phyloP scores from a whole-genome alignment of 805 yeast genomes.

The Barnettozyma pratensis region DNA sequence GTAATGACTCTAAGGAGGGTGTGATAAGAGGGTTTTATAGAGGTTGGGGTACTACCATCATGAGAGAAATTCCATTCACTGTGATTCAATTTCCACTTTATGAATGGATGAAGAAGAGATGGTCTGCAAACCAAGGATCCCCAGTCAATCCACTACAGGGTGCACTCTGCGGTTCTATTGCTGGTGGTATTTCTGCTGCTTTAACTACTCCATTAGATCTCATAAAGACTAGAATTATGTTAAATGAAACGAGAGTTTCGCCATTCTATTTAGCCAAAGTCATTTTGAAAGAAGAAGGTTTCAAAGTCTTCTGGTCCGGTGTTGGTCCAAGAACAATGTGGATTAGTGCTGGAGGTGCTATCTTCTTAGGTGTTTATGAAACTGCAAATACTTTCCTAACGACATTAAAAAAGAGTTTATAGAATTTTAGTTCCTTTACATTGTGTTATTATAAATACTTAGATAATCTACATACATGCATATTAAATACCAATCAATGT shows the following conservation, averaged over 20 bases:
- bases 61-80: conserved; percentile 96
- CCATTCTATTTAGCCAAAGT: conserved; percentile 42
- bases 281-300: conserved; percentile 70
- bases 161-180: conserved; percentile 76
- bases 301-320: conserved; percentile 68
- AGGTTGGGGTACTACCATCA: conserved; percentile 89
- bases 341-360: conserved; percentile 98
- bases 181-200: conserved; percentile 82
- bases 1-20: conserved; percentile 64
- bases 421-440: not conserved
- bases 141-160: conserved; percentile 66
- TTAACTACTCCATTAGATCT: conserved; percentile 77
- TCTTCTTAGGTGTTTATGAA: conserved; percentile 93
- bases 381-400: conserved; percentile 25
- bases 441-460: not conserved
- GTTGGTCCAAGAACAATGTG: conserved; percentile 95
- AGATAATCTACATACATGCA: not conserved
- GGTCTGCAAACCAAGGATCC: conserved; percentile 40
- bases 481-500: not conserved
- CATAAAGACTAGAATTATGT: conserved; percentile 81
- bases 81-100: conserved; percentile 93
- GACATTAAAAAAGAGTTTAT: conserved; percentile 1
- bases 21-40: conserved; percentile 73
- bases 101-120: conserved; percentile 65
- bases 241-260: conserved; percentile 46